phyloP scores from a whole-genome alignment of 805 yeast species.

The Kazachstania viticola region DNA sequence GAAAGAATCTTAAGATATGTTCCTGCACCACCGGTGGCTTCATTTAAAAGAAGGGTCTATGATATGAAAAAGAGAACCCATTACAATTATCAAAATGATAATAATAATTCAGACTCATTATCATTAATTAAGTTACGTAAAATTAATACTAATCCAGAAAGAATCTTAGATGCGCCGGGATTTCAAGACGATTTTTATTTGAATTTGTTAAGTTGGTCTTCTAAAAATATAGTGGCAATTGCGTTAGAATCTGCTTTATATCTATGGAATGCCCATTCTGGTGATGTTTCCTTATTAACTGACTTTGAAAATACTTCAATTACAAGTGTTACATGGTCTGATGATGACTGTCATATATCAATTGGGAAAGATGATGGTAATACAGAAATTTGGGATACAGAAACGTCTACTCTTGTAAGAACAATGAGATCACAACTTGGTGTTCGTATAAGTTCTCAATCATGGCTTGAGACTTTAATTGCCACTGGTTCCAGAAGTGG shows the following conservation, averaged over 20 bases:
- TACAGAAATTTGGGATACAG: slow-evolving; percentile 90
- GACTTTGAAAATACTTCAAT: slow-evolving; percentile 37
- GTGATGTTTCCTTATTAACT: slow-evolving; percentile 58
- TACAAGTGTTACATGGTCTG: slow-evolving; percentile 73
- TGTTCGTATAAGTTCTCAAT: slow-evolving; percentile 69
- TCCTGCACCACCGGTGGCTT: slow-evolving; percentile 63
- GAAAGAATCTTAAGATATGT: slow-evolving; percentile 77
- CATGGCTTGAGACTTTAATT: slow-evolving; percentile 74
- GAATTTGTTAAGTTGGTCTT: slow-evolving; percentile 81
- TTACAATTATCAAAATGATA: slow-evolving; percentile 12
- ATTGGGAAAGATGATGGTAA: slow-evolving; percentile 77
- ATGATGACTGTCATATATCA: slow-evolving; percentile 76
- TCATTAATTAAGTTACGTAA: slow-evolving; percentile 63
- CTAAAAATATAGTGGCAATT: slow-evolving; percentile 69
- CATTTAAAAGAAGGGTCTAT: slow-evolving; percentile 20
- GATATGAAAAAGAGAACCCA: slow-evolving; percentile 23
- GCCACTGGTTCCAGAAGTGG: slow-evolving; percentile 88
- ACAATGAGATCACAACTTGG: slow-evolving; percentile 60
- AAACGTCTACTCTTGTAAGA: slow-evolving; percentile 58
- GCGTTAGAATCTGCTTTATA: slow-evolving; percentile 78
- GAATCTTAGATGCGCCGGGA: slow-evolving; percentile 94
- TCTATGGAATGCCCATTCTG: slow-evolving; percentile 84
- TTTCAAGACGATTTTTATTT: slow-evolving; percentile 85
- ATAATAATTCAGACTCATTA: slow-evolving; percentile 3
- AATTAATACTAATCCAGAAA: slow-evolving; percentile 78